Evolutionary conservation across 805 yeast species (phyloP), one percentile per base, ranked within the genome.

Genomic region (Kodamaea fukazawae): DNA sequence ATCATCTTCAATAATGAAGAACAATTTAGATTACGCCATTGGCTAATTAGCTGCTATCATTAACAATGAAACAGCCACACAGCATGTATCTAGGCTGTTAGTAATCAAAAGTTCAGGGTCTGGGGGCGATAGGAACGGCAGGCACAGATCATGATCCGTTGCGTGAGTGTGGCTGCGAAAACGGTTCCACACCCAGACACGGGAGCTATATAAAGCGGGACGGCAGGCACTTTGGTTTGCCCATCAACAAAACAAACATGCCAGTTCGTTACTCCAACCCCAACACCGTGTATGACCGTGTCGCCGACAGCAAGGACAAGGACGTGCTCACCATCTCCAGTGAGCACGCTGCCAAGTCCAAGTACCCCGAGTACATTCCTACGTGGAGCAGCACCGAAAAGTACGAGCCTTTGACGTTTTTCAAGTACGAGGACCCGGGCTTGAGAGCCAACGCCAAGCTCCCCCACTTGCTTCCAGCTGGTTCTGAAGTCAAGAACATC

Each of bases 231-330:
- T 23, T 7, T 7, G 26, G 26, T 7, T 7, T 7, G 9, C 29
- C 12, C 5, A n/a, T 5, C 9, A 15, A 18, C 4, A 27, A 13
- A 29, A 10, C 18, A 31, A 36, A 12, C 12, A 37, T 37, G 35
- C 38, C 43, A 11, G 36, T 25, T 23, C 38, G 26, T 7, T 41
- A 42, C 27, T 51, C 50, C 14, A 49, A 51, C 46, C 46, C 42
- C 41, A 54, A 51, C 46, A 51, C 57, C 28, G 57, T 50, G 43
- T 54, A 50, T 48, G 52, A 47, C 42, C 50, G 42, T 38, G 54
- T 40, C 22, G 42, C 49, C 14, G 57, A 54, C 34, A 53, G 40
- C 10, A 30, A 32, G 14, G 42, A 42, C 13, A 28, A 27, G 22
- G 48, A 49, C 11, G 29, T 51, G 22, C 48, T 53, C 32, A 47